Evolutionary conservation across 371 early-diverging fungal genomes (phyloP).

Genomic region (Syncephalastrum monosporum): DNA sequence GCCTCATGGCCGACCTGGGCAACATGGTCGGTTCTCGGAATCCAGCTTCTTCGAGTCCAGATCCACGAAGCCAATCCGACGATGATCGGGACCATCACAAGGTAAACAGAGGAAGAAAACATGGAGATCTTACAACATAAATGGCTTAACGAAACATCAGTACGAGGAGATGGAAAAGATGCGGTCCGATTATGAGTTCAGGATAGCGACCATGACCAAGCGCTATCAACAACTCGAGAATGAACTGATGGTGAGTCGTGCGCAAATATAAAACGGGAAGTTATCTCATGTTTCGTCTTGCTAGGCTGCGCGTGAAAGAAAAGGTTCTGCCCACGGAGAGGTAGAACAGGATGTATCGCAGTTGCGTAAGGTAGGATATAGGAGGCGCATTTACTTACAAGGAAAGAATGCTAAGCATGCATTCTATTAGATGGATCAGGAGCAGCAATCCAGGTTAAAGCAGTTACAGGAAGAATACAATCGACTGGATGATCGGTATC

Average conservation of each 20-base stretch:
- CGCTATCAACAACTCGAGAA: slow-evolving; percentile 44
- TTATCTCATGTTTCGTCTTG: not conserved
- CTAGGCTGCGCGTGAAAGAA: slow-evolving; percentile 14
- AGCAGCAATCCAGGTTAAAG: slow-evolving; percentile 12
- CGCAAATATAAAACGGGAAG: not conserved
- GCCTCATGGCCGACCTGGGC: slow-evolving; percentile 83
- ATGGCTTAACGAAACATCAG: not conserved
- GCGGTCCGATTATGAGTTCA: slow-evolving; percentile 60
- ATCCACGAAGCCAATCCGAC: too few species aligned
- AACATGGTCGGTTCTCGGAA: slow-evolving; percentile 54
- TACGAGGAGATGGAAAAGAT: slow-evolving; percentile 23
- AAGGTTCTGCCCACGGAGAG: slow-evolving; percentile 5
- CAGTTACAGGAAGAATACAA: slow-evolving; percentile 41
- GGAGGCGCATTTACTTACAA: not conserved
- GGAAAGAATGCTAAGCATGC: not conserved
- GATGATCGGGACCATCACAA: not conserved
- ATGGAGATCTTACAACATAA: not conserved
- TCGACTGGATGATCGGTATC: slow-evolving; percentile 49
- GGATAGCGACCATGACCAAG: slow-evolving; percentile 46
- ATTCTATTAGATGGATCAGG: slow-evolving; percentile 6
- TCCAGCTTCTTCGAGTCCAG: slow-evolving; percentile 1
- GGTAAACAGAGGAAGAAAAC: not conserved
- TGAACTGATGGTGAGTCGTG: slow-evolving; percentile 25
- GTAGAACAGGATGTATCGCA: slow-evolving; percentile 4
- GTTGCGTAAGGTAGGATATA: slow-evolving; percentile 2